phyloP scores from a whole-genome alignment of 2,329 filamentous ascomycete genomes.

The Fusarium continuum region DNA sequence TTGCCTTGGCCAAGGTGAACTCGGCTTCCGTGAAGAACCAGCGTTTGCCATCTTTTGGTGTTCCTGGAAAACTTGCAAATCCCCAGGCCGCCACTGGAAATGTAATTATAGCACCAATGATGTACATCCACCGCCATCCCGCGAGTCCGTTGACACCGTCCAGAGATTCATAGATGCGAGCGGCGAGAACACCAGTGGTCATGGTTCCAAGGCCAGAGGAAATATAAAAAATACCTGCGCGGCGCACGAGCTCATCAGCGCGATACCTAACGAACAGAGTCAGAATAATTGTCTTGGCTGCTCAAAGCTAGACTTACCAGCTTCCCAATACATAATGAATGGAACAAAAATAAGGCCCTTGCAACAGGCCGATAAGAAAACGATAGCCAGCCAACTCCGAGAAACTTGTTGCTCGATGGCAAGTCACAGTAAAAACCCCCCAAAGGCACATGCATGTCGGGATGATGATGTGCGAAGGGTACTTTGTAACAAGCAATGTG shows the following conservation, averaged over 20 bases:
- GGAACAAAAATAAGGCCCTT: no score
- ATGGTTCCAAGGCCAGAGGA: slow-evolving; percentile 60
- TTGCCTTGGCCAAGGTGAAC: no score
- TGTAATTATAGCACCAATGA: slow-evolving; percentile 62
- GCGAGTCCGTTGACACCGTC: slow-evolving; percentile 56
- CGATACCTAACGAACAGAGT: slow-evolving; percentile 53
- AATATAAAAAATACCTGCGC: slow-evolving; percentile 61
- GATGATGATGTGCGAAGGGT: slow-evolving; percentile 60
- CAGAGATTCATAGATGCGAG: slow-evolving; percentile 50
- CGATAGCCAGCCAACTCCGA: slow-evolving; percentile 62
- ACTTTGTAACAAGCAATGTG: slow-evolving; percentile 51
- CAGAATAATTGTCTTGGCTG: no score
- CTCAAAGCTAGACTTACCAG: no score
- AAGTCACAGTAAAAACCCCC: slow-evolving; percentile 65
- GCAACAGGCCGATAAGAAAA: slow-evolving; percentile 45
- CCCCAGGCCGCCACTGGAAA: slow-evolving; percentile 62
- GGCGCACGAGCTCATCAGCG: slow-evolving; percentile 56
- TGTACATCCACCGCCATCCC: slow-evolving; percentile 66
- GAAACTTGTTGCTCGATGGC: slow-evolving; percentile 59
- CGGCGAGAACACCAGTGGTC: slow-evolving; percentile 60
- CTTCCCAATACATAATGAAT: no score
- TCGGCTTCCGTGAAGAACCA: no score
- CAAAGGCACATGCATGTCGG: slow-evolving; percentile 62
- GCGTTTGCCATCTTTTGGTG: no score
- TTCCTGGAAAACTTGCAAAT: slow-evolving; percentile 11